A percentile compares a stretch with the other conserved stretches of the same genome.
These are phyloP conservation scores for Penicillium verrucosum DNA, from an alignment of 2,329 filamentous ascomycete genomes.

Conservation along the genomic window DNA sequence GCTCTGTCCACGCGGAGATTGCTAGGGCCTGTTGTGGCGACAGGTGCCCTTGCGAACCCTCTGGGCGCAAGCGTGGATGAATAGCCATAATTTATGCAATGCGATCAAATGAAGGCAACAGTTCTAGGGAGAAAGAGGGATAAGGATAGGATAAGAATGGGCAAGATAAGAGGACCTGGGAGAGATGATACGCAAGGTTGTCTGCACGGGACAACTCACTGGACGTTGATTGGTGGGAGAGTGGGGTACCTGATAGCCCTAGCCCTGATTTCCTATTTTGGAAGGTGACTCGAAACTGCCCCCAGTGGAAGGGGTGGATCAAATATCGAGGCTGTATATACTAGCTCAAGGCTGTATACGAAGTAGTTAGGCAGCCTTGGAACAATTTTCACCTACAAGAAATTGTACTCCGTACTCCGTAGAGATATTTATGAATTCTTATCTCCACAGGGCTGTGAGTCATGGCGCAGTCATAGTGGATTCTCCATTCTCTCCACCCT, in stretches of 20 bases:
- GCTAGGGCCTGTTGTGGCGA: constrained; percentile 49
- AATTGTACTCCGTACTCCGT: too few species aligned
- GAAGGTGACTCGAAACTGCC: background rate
- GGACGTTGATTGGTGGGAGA: constrained; percentile 21
- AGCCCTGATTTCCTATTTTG: constrained; percentile 21
- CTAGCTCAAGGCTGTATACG: background rate
- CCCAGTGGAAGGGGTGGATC: background rate
- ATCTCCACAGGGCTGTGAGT: constrained; percentile 17
- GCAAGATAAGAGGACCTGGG: constrained; percentile 14
- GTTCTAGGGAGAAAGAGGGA: constrained; percentile 1
- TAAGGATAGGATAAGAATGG: constrained; percentile 10
- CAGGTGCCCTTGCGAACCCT: constrained; percentile 25
- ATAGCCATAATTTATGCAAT: constrained; percentile 42
- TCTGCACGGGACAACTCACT: constrained; percentile 19
- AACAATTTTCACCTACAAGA: background rate
- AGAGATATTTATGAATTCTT: background rate
- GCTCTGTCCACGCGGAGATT: constrained; percentile 65
- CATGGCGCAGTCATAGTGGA: constrained; percentile 14
- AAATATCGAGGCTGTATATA: background rate
- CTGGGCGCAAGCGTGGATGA: constrained; percentile 36
- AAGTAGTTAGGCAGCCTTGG: background rate
- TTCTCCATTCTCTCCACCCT: constrained; percentile 9
- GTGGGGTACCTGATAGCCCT: constrained; percentile 15
- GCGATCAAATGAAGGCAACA: background rate
- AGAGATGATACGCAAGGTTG: constrained; percentile 13